Conservation (phyloP, 1,284 basidiomycete genomes). For the Vanrija humicola region DNA sequence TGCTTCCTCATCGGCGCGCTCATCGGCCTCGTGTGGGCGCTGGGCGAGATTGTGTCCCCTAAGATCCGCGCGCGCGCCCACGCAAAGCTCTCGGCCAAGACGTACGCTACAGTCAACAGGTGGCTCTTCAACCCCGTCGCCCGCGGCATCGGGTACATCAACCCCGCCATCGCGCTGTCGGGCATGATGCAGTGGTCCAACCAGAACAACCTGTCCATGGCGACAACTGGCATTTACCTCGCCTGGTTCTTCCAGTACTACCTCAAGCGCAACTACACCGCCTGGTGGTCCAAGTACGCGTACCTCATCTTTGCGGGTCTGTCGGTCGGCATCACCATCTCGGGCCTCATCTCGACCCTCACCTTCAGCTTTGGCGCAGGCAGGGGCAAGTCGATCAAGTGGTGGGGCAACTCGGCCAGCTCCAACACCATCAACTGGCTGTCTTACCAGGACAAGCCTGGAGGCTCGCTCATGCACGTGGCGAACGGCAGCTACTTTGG, state of each 20-base stretch:
- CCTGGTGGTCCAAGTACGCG: conserved; percentile 23
- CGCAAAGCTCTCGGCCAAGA: background rate
- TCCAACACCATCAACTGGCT: conserved; percentile 2
- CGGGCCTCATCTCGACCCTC: conserved; percentile 11
- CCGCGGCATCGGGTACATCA: conserved; percentile 1
- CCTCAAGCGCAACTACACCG: conserved; percentile 17
- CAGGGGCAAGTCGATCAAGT: background rate
- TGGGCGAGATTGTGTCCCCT: background rate
- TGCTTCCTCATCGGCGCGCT: conserved; percentile 15
- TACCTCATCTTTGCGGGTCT: conserved; percentile 17
- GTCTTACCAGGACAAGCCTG: conserved; percentile 2
- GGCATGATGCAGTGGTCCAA: conserved; percentile 11
- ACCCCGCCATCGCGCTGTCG: conserved; percentile 9
- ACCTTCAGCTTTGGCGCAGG: conserved; percentile 2
- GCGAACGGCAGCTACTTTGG: conserved; percentile 10
- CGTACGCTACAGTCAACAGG: background rate
- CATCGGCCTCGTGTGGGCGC: conserved; percentile 6
- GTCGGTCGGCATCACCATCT: conserved; percentile 14
- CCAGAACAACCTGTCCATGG: conserved; percentile 8
- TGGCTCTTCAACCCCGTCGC: background rate
- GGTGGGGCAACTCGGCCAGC: conserved; percentile 10
- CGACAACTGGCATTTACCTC: conserved; percentile 7
- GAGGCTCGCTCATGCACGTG: conserved; percentile 1
- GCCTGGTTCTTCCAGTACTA: conserved; percentile 13
- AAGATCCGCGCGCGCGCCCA: background rate